phyloP scores from a whole-genome alignment of 345 rosid species.

The Eucalyptus melliodora region DNA sequence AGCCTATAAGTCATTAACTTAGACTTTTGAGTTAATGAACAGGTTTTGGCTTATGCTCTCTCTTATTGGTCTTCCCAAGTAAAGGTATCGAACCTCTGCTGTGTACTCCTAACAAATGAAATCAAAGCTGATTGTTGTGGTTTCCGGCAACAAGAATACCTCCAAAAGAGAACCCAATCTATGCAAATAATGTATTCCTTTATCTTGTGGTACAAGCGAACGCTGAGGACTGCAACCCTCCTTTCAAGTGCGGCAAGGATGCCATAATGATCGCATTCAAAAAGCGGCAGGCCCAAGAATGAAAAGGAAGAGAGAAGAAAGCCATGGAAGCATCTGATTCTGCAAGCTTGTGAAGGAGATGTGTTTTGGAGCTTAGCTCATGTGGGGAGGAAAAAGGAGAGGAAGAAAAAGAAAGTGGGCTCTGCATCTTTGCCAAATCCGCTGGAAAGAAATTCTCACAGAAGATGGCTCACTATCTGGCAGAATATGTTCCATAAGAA shows the following conservation, averaged over 20 bases:
- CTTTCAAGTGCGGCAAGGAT: background rate
- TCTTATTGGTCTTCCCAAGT: no score
- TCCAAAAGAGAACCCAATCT: background rate
- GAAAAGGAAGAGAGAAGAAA: background rate
- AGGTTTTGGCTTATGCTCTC: no score
- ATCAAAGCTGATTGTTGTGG: no score
- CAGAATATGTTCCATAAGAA: background rate
- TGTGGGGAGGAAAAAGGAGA: background rate
- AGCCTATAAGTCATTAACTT: no score
- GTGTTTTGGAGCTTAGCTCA: background rate
- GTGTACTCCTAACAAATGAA: no score
- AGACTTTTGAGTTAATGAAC: no score
- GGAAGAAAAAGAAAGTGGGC: background rate
- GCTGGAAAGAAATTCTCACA: background rate
- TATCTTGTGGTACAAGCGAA: background rate
- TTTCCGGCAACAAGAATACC: no score
- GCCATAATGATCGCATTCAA: background rate
- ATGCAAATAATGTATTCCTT: background rate
- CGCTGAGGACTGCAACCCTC: background rate
- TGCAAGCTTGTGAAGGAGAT: background rate
- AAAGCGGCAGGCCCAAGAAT: background rate
- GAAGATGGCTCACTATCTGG: background rate
- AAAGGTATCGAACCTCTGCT: no score
- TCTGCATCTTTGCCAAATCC: background rate
- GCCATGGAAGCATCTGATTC: background rate